Evolutionary conservation across 2,329 filamentous ascomycete genomes (phyloP).

Genomic region (Xylaria sp.): DNA sequence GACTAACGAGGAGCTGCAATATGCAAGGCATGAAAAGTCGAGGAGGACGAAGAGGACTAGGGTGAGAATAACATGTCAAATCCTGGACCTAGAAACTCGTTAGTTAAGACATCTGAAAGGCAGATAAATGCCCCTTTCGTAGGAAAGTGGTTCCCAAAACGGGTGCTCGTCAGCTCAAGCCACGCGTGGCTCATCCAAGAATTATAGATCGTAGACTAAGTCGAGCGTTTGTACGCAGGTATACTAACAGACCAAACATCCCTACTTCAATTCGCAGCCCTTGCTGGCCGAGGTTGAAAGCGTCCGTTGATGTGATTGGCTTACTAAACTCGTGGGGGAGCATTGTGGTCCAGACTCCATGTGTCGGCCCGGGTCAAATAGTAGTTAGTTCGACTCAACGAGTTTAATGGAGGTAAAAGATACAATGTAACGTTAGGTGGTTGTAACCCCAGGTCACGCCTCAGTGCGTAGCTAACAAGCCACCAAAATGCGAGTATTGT

Average conservation of each 20-base stretch:
- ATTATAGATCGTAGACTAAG: slow-evolving; percentile 8
- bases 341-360: slow-evolving; percentile 21
- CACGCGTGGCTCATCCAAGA: slow-evolving; percentile 30
- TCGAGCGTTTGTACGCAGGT: slow-evolving; percentile 34
- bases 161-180: slow-evolving; percentile 24
- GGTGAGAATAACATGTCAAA: slow-evolving; percentile 14
- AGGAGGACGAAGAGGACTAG: slow-evolving; percentile 27
- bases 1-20: slow-evolving; percentile 40
- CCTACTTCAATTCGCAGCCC: background rate
- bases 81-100: slow-evolving; percentile 9
- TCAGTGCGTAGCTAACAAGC: slow-evolving; percentile 5
- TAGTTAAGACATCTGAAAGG: slow-evolving; percentile 13
- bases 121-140: slow-evolving; percentile 38
- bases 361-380: slow-evolving; percentile 20
- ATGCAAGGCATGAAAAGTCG: slow-evolving; percentile 41
- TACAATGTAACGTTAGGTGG: slow-evolving; percentile 5
- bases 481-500: slow-evolving; percentile 16
- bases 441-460: slow-evolving; percentile 1
- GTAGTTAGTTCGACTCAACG: background rate
- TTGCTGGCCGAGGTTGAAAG: slow-evolving; percentile 8
- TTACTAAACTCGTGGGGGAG: slow-evolving; percentile 22
- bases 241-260: slow-evolving; percentile 16
- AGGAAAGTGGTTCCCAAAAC: slow-evolving; percentile 11
- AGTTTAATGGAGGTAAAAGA: slow-evolving; percentile 2
- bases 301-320: slow-evolving; percentile 21